Evolutionary conservation across 257 asterid species (phyloP), one percentile per base, ranked within the genome.

Genomic region (Solanum boliviense): DNA sequence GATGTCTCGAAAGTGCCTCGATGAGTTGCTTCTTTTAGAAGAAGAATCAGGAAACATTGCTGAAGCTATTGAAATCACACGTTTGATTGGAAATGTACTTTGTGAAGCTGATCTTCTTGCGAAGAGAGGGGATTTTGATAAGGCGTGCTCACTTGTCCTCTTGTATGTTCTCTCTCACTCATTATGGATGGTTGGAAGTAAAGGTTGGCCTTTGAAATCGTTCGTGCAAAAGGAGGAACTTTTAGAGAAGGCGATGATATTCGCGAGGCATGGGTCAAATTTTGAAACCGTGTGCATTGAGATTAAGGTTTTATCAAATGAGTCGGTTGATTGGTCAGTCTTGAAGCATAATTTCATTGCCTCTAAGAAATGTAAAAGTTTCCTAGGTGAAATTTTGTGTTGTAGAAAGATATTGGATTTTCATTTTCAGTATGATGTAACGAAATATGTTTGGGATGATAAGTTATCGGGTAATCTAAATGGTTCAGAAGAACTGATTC

Each of bases 131-230:
- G 25, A 83, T 71, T 91, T 62, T 23, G 44, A 23, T 32, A 83
- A 88, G 35, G 92, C 94, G 11, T 87, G 94, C 21, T 65, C 60
- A 29, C 92, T 90, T 27, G 38, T 92, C 88, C 82, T 92, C 38
- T 91, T 88, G 0, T 88, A 91, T 16, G 90, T 89, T 29, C 86
- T 95, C 32, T 85, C 89, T 8, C 84, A 88, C 58, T 91, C 95
- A 44, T 74, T 94, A 13, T 94, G 98, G 98, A 70, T 52, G 23
- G 71, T 76, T 27, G 88, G 91, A 65, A 83, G 85, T 84, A 86
- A 83, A 75, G 95, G 94, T 58, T 95, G 97, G 97, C 94, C 95
- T 16, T 41, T 90, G 84, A 93, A 93, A 88, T 86, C 86, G 1
- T 93, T 95, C 87, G 78, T 88, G 48, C 31, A 41, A 1, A 92